phyloP scores from a whole-genome alignment of 257 asterid species.

The Solanum appendiculatum region DNA sequence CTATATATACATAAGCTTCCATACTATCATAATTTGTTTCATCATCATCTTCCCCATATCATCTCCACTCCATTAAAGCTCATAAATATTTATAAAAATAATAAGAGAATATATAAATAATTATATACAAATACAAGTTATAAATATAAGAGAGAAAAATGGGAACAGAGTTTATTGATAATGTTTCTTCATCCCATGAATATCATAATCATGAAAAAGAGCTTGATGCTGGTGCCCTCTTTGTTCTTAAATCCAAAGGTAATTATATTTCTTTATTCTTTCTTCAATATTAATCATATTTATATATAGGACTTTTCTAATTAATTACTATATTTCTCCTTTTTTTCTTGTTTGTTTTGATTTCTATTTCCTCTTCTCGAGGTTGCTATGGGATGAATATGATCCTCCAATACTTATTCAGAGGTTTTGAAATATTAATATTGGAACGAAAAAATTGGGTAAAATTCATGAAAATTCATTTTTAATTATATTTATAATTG shows the following conservation, averaged over 20 bases:
- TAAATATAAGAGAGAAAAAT: not conserved
- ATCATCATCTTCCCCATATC: not conserved
- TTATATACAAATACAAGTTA: not conserved
- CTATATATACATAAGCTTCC: not conserved
- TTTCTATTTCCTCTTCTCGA: not conserved
- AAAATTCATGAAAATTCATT: not conserved
- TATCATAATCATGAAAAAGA: not conserved
- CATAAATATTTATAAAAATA: not conserved
- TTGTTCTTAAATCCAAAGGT: conserved; percentile 89
- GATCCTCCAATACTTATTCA: rapidly evolving
- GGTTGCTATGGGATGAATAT: not conserved
- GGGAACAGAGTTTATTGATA: not conserved
- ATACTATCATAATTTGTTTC: not conserved
- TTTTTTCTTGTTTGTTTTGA: not conserved
- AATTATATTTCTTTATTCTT: not conserved
- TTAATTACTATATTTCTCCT: no score
- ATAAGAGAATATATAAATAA: not conserved
- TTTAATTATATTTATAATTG: not conserved
- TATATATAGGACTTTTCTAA: not conserved
- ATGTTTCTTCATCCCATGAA: not conserved
- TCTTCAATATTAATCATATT: not conserved
- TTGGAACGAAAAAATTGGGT: not conserved
- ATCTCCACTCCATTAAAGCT: not conserved
- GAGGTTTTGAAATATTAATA: not conserved
- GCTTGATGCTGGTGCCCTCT: conserved; percentile 87